Evolutionary conservation across 495 filamentous ascomycete species (phyloP).

Genomic region (Xanthoparmelia taractica): DNA sequence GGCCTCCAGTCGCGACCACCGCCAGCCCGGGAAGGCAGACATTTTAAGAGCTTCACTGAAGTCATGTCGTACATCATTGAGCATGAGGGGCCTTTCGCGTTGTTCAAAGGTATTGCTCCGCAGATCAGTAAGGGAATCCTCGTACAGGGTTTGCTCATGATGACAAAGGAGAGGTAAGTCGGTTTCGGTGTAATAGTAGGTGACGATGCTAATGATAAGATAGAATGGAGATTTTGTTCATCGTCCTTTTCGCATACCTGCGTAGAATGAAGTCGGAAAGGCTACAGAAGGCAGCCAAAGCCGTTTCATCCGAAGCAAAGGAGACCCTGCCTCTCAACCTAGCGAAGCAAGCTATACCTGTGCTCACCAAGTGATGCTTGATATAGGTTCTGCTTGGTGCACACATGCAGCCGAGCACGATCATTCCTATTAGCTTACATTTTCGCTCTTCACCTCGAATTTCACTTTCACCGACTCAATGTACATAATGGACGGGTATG

Average conservation of each 20-base stretch:
- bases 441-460: not conserved
- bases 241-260: conserved; percentile 77
- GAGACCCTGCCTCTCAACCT: conserved; percentile 13
- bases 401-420: not conserved
- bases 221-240: conserved; percentile 85
- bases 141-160: conserved; percentile 96
- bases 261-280: conserved; percentile 61
- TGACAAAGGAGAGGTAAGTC: conserved; percentile 93
- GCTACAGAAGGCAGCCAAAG: conserved; percentile 57
- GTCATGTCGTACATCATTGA: conserved; percentile 90
- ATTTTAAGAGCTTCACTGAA: conserved; percentile 89
- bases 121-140: conserved; percentile 88
- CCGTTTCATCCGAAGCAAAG: conserved; percentile 20
- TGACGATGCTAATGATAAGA: conserved; percentile 26
- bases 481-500: not conserved
- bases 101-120: conserved; percentile 96
- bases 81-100: conserved; percentile 69
- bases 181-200: conserved; percentile 22
- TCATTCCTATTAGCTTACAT: not conserved
- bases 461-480: not conserved
- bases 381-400: not conserved
- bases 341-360: conserved; percentile 19
- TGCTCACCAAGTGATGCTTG: conserved; percentile 20
- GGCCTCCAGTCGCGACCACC: conserved; percentile 90
- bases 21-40: conserved; percentile 74